A percentile compares a stretch with the other conserved stretches of the same genome.
Evolutionary conservation across 2,329 filamentous ascomycete species (phyloP).

Genomic region (Neospermospora avenae): DNA sequence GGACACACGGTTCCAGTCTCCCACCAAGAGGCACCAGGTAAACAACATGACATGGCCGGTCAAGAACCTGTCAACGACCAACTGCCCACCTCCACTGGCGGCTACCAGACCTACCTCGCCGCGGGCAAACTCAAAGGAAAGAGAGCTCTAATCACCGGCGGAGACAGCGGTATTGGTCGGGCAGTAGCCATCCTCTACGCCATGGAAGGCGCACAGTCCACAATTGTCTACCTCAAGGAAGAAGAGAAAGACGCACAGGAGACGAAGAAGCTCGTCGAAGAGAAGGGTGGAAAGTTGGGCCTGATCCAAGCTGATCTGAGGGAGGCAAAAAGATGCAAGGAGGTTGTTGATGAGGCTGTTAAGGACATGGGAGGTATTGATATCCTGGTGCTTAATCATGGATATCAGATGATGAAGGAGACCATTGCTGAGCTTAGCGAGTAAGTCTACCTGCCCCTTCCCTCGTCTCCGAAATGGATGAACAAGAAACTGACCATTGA

Average conservation of each 20-base stretch:
- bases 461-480: neutral
- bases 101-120: slow-evolving; percentile 67
- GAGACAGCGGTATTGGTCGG: slow-evolving; percentile 76
- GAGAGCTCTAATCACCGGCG: slow-evolving; percentile 76
- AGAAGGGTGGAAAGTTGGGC: slow-evolving; percentile 62
- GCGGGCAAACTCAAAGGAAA: slow-evolving; percentile 73
- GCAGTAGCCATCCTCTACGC: slow-evolving; percentile 74
- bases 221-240: slow-evolving; percentile 71
- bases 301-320: slow-evolving; percentile 63
- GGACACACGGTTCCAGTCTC: slow-evolving; percentile 50
- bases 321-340: slow-evolving; percentile 64
- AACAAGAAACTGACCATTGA: neutral
- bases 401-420: slow-evolving; percentile 70
- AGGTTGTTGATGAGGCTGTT: slow-evolving; percentile 63
- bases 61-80: slow-evolving; percentile 59
- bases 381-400: slow-evolving; percentile 72
- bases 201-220: slow-evolving; percentile 72
- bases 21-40: slow-evolving; percentile 49
- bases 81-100: slow-evolving; percentile 65
- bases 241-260: slow-evolving; percentile 75
- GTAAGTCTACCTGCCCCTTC: slow-evolving; percentile 40
- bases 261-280: slow-evolving; percentile 68
- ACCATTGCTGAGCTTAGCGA: slow-evolving; percentile 70
- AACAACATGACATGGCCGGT: slow-evolving; percentile 49
- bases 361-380: slow-evolving; percentile 66